Conservation (phyloP, 768 basidiomycete genomes). For the Naganishia vishniacii region DNA sequence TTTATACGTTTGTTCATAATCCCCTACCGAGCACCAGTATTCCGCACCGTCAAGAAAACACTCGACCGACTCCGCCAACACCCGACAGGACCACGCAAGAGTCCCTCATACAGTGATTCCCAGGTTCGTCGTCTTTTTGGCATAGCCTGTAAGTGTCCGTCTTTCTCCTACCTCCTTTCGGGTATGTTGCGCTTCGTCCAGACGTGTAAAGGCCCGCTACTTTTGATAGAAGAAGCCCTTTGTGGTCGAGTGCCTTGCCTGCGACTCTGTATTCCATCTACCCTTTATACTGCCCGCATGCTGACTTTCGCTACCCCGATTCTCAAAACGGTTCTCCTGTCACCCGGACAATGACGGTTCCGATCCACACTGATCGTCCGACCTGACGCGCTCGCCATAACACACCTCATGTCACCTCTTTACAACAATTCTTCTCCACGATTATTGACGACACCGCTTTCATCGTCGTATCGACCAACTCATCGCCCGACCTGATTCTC, state of each 20-base stretch:
- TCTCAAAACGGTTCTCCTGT: background rate
- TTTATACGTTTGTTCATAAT: conserved; percentile 10
- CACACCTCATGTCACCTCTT: background rate
- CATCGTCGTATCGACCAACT: background rate
- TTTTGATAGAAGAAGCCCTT: no score
- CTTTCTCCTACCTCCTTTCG: conserved; percentile 2
- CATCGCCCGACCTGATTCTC: background rate
- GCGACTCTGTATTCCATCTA: no score
- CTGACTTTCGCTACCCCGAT: background rate
- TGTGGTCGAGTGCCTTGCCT: no score
- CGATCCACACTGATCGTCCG: background rate
- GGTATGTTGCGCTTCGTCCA: background rate
- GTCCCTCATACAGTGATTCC: conserved; percentile 12
- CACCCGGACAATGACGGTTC: background rate
- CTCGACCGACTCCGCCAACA: background rate
- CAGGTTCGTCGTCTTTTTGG: conserved; percentile 20
- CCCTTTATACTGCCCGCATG: background rate
- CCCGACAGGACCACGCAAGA: conserved; percentile 19
- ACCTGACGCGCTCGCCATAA: no score
- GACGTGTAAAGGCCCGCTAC: no score
- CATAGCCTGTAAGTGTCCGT: conserved; percentile 14
- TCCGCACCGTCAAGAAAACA: background rate
- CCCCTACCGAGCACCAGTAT: conserved; percentile 14
- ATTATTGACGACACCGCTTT: background rate
- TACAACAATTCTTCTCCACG: background rate